phyloP scores from a whole-genome alignment of 768 basidiomycete species.

The Glaciozyma martinii region DNA sequence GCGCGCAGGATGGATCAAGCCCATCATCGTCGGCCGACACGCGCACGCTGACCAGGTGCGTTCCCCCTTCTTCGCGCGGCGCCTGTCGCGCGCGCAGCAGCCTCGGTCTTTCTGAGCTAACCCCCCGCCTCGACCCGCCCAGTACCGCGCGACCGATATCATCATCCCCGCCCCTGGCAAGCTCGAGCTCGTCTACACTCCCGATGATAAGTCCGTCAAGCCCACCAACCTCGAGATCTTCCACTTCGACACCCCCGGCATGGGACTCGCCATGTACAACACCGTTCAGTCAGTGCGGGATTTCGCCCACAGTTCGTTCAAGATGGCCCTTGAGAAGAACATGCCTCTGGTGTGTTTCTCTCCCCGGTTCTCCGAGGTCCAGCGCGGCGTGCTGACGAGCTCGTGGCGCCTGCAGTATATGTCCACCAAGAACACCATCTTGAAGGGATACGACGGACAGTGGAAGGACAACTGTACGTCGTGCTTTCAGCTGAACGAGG shows the following conservation, averaged over 20 bases:
- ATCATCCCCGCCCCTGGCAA: constrained; percentile 86
- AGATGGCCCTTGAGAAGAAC: constrained; percentile 67
- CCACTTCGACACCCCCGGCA: constrained; percentile 84
- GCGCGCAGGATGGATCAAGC: constrained; percentile 72
- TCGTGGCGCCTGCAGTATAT: constrained; percentile 54
- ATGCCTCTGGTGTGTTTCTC: constrained; percentile 39
- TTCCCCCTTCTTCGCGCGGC: constrained; percentile 39
- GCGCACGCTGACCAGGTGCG: constrained; percentile 81
- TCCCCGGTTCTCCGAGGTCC: background rate
- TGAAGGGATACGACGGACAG: constrained; percentile 95
- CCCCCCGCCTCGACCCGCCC: background rate
- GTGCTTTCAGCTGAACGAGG: constrained; percentile 36
- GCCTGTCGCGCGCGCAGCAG: background rate
- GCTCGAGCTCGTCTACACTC: constrained; percentile 82
- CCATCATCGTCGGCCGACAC: constrained; percentile 92
- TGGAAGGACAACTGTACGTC: constrained; percentile 79
- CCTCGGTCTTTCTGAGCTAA: too few species aligned
- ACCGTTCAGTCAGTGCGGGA: constrained; percentile 93
- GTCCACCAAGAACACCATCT: constrained; percentile 95
- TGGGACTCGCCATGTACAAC: constrained; percentile 88
- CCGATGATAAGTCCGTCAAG: constrained; percentile 51
- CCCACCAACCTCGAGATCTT: constrained; percentile 60
- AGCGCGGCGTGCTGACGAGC: background rate
- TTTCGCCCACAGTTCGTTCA: constrained; percentile 96
- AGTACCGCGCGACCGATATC: constrained; percentile 92